Evolutionary conservation across 208 protist species (phyloP), one percentile per base, ranked within the genome.

Genomic region (Vickermania ingenoplastis): DNA sequence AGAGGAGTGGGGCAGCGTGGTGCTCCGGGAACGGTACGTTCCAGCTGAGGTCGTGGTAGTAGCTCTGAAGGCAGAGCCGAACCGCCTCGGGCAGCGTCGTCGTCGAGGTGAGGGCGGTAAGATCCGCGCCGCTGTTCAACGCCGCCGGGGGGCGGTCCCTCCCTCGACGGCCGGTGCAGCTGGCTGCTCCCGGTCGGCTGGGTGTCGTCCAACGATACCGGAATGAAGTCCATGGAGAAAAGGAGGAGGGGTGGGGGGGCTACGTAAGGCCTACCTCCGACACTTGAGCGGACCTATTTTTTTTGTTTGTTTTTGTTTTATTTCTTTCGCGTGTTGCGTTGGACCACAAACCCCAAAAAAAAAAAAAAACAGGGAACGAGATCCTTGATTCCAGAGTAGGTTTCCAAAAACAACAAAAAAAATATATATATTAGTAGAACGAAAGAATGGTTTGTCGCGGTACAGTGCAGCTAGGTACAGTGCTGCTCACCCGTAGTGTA

Each of bases 1-100:
- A 92, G 21, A 92, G 61, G 56, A 92, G 57, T 13, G 85, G 85
- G 5, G 59, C 53, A 13, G 61, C 72, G 11, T 80, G 79, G 21
- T 81, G 51, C 58, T 73, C 62, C 2, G 85, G 85, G 30, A 80
- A 79, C 1, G 85, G 69, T 22, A 89, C 70, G 1, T 58, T 54
- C 85, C 85, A 92, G 13, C 57, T 76, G 29, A 73, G 79, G 60
- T 92, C 79, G 63, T 78, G 80, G 56, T 83, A 81, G 61, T 79
- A 89, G 22, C 74, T 66, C 50, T 83, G 71, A 23, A 60, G 65
- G 59, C 81, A 92, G n/a, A 64, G 60, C 24, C 81, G 77, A 50
- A 82, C 64, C 28, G 75, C 79, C 41, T 74, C 69, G 27, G 61
- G 62, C 29, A 72, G 60, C 48, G 65, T 45, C 36, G 36, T 45